Base-by-base conservation (phyloP, 495 filamentous ascomycete species). In the Platismatia glauca region DNA sequence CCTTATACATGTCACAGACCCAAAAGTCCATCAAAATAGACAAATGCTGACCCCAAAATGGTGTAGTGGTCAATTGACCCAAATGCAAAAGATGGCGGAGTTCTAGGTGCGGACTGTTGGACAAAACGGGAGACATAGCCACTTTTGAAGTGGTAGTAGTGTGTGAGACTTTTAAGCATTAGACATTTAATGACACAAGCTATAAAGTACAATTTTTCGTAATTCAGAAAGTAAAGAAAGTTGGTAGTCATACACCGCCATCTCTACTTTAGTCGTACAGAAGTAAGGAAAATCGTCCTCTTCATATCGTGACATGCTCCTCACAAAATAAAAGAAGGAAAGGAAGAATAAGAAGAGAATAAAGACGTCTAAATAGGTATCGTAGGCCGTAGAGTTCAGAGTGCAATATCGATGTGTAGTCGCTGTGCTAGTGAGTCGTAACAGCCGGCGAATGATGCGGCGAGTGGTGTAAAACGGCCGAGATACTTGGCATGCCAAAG, bases 1-100 rank as follows among this genome's bases (percentile, higher is more conserved):
- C 24, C 12, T 13, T 9, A 24, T 0, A 22, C 18, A 48, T 15
- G 9, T 27, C 8, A 27, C 5, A n/a, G 41, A 27, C 22, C 27
- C 43, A 27, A 27, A 8, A 27, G 4, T 4, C 44, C 12, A 13
- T 27, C 24, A 5, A 13, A 24, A 5, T 27, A 27, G 22, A 27
- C 22, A 13, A 48, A 27, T 27, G 8, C 44, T 48, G n/a, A 48
- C 44, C 13, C 12, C 9, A 11, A 48, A 24, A 27, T 48, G 0
- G 1, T n/a, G 15, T 27, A 48, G 71, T 98, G 94, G 94, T 77
- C 83, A 11, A 78, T 97, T 58, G 93, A 95, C 70, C 72, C 80
- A 35, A 65, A 66, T 27, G 78, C 75, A 20, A 75, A 79, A 24
- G 84, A 84, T 72, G 80, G 77, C 12, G 78, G 79, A 22, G 66